A percentile compares a stretch with the other conserved stretches of the same genome.
Conservation (phyloP, 73 alveolate species). For the Tetrahymena thermophila region DNA sequence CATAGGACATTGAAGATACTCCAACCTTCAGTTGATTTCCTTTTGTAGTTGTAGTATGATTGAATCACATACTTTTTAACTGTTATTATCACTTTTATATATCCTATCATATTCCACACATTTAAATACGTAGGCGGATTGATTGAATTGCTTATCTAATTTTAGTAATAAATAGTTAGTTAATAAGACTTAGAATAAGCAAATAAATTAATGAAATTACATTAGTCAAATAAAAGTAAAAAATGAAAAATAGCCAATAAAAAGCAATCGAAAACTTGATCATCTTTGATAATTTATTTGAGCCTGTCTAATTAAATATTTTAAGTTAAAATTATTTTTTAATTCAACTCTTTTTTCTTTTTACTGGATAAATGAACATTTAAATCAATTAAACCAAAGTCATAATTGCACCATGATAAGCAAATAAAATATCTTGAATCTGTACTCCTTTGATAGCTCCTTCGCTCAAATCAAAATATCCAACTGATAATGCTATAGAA, state of each 20-base stretch:
- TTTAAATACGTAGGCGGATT: constrained; percentile 13
- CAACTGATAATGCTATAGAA: constrained; percentile 65
- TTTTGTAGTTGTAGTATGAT: constrained; percentile 68
- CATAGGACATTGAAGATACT: constrained; percentile 78
- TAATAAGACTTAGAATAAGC: background rate
- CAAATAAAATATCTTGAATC: constrained; percentile 72
- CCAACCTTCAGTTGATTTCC: constrained; percentile 95
- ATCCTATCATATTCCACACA: constrained; percentile 58
- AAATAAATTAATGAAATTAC: background rate
- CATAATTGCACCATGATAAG: constrained; percentile 78
- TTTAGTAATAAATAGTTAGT: background rate
- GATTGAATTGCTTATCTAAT: background rate
- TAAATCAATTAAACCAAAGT: constrained; percentile 55
- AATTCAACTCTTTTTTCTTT: background rate
- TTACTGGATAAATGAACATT: constrained; percentile 39
- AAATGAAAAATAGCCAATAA: constrained; percentile 38
- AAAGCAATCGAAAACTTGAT: background rate
- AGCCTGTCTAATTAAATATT: constrained; percentile 8
- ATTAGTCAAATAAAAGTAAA: background rate
- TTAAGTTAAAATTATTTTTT: background rate
- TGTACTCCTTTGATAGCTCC: constrained; percentile 64
- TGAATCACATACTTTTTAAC: constrained; percentile 83
- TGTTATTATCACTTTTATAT: constrained; percentile 81
- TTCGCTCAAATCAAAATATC: constrained; percentile 40
- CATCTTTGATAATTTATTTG: background rate